Base-by-base conservation (phyloP, 2,329 filamentous ascomycete genomes). In the Colletotrichum neosansevieriae region DNA sequence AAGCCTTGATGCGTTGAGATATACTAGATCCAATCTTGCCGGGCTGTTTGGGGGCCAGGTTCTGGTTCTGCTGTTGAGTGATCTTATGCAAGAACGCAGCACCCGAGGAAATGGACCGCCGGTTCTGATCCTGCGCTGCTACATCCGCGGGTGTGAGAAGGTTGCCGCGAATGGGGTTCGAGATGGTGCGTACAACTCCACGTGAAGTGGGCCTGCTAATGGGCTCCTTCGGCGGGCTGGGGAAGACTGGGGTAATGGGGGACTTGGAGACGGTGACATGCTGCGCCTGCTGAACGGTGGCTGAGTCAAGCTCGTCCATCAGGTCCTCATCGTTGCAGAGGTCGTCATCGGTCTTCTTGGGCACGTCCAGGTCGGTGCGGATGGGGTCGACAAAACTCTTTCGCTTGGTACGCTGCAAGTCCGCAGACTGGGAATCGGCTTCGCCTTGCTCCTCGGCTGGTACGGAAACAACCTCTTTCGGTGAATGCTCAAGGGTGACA, bases 1-100 rank as follows among this genome's bases (percentile, higher is more conserved):
- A 84, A 6, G 94, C 94, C 79, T 97, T 97, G 78, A 98, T 98
- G 47, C 96, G 91, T 77, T 95, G 93, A 3, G 95, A 97, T 69
- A 99, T 98, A 73, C 93, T 94, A 9, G 92, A 94, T 7, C 94
- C 94, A 24, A 98, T 88, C 74, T 93, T 96, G 72, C 91, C 86
- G 38, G 66, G 66, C 77, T 94, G 97, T 77, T 92, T 94, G 3
- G 88, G 83, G 53, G 85, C 82, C 57, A 91, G 75, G 58, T 85
- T 85, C n/a, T 67, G 61, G 13, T 86, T 79, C 34, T 83, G 79
- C 72, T 88, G 86, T 70, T 86, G 87, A 7, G 81, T 82, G 54
- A 86, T 80, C 67, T 82, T 86, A 72, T 87, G 85, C 63, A 88
- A 73, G 72, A 84, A 88, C 12, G 86, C 84, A 7, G 87, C 83